Evolutionary conservation across 2,329 filamentous ascomycete species (phyloP).

Genomic region (Ophiostoma australiae): DNA sequence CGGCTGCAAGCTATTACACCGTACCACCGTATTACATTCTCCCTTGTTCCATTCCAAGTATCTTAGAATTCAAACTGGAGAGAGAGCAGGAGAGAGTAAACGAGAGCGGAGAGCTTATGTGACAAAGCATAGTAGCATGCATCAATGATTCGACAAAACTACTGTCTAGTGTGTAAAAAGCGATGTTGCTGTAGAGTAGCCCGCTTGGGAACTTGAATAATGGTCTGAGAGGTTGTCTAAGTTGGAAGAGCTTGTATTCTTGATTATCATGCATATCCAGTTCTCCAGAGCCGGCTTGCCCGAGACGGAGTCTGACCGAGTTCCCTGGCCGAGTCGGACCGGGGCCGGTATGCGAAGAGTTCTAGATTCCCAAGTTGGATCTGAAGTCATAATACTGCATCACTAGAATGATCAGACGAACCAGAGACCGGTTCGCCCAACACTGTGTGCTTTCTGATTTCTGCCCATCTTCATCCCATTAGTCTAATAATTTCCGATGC

Average conservation of each 20-base stretch:
- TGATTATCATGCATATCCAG: not conserved
- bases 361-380: not conserved
- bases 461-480: not conserved
- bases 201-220: not conserved
- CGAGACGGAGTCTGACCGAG: not conserved
- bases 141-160: too few species aligned
- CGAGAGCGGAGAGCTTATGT: not conserved
- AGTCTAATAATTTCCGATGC: not conserved
- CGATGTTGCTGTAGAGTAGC: not conserved
- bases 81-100: not conserved
- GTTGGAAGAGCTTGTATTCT: not conserved
- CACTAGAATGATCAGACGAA: not conserved
- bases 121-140: not conserved
- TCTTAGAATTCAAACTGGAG: not conserved
- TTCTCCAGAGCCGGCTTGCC: not conserved
- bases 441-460: not conserved
- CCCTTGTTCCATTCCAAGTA: constrained; percentile 14
- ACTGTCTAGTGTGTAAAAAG: too few species aligned
- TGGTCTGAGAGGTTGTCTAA: not conserved
- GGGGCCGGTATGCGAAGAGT: not conserved
- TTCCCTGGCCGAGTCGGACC: not conserved
- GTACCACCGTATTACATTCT: constrained; percentile 8
- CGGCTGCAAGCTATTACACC: constrained; percentile 14
- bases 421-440: not conserved
- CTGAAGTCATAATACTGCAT: not conserved